Evolutionary conservation across 1,139 yeast species (phyloP), one percentile per base, ranked within the genome.

Genomic region (Hyphopichia khmerensis): DNA sequence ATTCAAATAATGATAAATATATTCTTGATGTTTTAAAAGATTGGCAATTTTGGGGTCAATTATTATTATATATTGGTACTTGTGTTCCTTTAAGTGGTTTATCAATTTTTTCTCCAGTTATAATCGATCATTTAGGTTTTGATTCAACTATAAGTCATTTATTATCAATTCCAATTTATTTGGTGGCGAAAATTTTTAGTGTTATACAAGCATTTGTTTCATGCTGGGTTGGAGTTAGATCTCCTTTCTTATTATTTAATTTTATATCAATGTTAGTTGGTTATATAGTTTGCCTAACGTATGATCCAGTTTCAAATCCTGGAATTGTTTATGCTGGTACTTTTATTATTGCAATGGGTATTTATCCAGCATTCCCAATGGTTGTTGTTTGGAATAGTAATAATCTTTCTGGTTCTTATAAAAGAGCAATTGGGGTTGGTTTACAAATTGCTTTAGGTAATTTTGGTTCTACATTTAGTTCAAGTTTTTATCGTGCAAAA

Each of bases 381-480:
- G 50, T 60, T 15, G 59, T 69, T 33, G 57, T 69, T 4, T 70
- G 75, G 75, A 51, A 59, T 33, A 56, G 69, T 1, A 67, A 61
- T 42, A 70, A 71, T 41, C 53, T 67, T 35, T 56, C 68, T 4
- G 66, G 67, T 13, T 57, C 58, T 3, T 57, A 56, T 46, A 70
- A 67, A 45, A 59, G 75, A 38, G 68, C 70, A 3, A 59, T 69
- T 36, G 71, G 67, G 2, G 60, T 65, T 59, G 75, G 72, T 3
- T 51, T 66, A 31, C 75, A 68, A 40, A 65, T 71, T 35, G 72
- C 73, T 3, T 41, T 67, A 21, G 76, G 75, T 13, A 63, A 65
- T 39, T 55, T 70, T 35, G 67, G 71, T 16, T 74, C 73, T 17
- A 62, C 70, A 13, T 54, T 67, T 41, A 62, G 67, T 13, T 55